Evolutionary conservation across 2,329 filamentous ascomycete genomes (phyloP), one percentile per base, ranked within the genome.

Genomic region (Diaporthe citrichinensis): DNA sequence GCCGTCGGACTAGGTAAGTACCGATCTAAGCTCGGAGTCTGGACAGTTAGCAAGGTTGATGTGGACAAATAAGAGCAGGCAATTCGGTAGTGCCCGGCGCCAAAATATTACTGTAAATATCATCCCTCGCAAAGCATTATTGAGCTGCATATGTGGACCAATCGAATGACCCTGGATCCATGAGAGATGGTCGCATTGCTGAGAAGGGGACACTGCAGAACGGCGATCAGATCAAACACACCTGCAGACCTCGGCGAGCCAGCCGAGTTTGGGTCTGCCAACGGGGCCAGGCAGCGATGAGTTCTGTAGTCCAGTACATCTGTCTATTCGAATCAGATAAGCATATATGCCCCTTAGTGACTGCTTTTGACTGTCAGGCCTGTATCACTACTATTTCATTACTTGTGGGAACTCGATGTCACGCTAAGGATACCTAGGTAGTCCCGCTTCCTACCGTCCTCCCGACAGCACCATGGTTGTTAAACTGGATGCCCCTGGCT

Each of bases 101-200:
- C 61, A 67, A 67, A 67, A 67, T 67, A 67, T 67, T 51, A 67
- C 61, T 23, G 20, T 67, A n/a, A 6, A 23, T 51, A 5, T 34
- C 44, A n/a, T 17, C 7, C 9, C 15, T n/a, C 3, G 36, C 25
- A 44, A 4, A 20, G 41, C 12, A 65, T 20, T 31, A 14, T 34
- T 14, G 17, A 65, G 5, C 4, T 49, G 17, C 25, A 25, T 9
- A 65, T n/a, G 8, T 46, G 20, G 44, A 9, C 61, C 61, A 67
- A 67, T 67, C 9, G 28, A 67, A 67, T 34, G 28, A n/a, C 10
- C 1, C 6, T 4, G 15, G 23, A 0, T n/a, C 5, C 20, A n/a
- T n/a, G 44, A n/a, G 23, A 67, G 28, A n/a, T 17, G 28, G 28
- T 51, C 20, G 3, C 23, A 46, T 15, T 67, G 20, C 0, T 67